Conservation (phyloP, 2,329 filamentous ascomycete species). For the Fusarium sp. region DNA sequence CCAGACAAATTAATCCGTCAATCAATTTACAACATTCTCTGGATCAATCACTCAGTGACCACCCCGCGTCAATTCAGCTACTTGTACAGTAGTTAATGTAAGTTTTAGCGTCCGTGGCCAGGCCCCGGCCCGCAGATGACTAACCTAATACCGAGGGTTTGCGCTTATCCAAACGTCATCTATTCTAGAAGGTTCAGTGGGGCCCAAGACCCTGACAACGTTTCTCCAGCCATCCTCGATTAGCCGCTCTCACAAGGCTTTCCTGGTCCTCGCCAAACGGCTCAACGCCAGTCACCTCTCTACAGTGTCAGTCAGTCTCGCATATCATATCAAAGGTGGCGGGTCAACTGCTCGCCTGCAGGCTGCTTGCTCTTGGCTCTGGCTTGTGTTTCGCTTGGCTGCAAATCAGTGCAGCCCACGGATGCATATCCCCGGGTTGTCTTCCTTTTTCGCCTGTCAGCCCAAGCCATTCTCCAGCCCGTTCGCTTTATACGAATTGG, state of each 20-base stretch:
- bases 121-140: conserved; percentile 26
- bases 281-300: conserved; percentile 11
- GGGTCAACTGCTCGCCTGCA: conserved; percentile 19
- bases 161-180: conserved; percentile 51
- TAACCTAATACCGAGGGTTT: conserved; percentile 52
- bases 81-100: too few species aligned
- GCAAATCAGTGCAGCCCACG: conserved; percentile 40
- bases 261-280: conserved; percentile 26
- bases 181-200: conserved; percentile 63
- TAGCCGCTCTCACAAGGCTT: conserved; percentile 26
- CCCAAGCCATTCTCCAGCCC: conserved; percentile 19
- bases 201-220: conserved; percentile 41
- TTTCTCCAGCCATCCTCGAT: conserved; percentile 29
- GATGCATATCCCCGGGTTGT: conserved; percentile 31
- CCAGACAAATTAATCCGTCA: conserved; percentile 18
- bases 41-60: neutral
- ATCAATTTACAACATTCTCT: conserved; percentile 6
- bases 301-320: conserved; percentile 1
- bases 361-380: conserved; percentile 11
- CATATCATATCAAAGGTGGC: conserved; percentile 12
- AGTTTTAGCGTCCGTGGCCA: conserved; percentile 42
- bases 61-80: conserved; percentile 37
- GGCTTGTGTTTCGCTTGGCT: conserved; percentile 41
- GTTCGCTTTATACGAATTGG: neutral
- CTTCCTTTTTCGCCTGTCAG: conserved; percentile 18